These are phyloP conservation scores for Malus sylvestris DNA, from an alignment of 306 rosid genomes.

Conservation along the genomic window DNA sequence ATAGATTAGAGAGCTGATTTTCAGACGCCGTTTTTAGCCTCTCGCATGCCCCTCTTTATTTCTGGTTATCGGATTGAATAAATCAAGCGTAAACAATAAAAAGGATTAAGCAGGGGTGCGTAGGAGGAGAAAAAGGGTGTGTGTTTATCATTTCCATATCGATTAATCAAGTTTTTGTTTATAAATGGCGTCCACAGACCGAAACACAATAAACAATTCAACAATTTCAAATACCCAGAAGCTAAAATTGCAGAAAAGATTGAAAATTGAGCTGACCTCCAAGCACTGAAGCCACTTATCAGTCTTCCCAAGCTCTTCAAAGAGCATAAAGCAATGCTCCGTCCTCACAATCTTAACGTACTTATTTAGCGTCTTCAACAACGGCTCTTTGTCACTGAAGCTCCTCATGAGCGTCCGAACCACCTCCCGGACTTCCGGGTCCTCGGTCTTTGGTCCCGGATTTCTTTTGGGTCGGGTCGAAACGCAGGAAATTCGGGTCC, in stretches of 20 bases:
- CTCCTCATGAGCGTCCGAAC: slow-evolving; percentile 49
- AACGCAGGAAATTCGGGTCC: slow-evolving; percentile 31
- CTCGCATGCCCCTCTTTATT: too few relatives aligned
- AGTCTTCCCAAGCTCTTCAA: slow-evolving; percentile 65
- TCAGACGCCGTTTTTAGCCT: too few relatives aligned
- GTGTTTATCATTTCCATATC: too few relatives aligned
- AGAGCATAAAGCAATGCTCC: slow-evolving; percentile 78
- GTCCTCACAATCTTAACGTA: slow-evolving; percentile 61
- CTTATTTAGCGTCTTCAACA: slow-evolving; percentile 64
- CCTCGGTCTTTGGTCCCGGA: slow-evolving; percentile 12
- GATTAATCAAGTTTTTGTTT: background rate
- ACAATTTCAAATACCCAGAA: background rate
- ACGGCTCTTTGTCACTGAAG: slow-evolving; percentile 63
- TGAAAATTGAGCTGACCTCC: slow-evolving; percentile 47
- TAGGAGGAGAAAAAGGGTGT: too few relatives aligned
- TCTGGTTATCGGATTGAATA: too few relatives aligned
- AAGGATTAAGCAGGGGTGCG: too few relatives aligned
- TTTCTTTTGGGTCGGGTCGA: slow-evolving; percentile 34
- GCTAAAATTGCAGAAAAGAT: background rate
- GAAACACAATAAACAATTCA: background rate
- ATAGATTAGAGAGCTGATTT: too few relatives aligned
- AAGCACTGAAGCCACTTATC: slow-evolving; percentile 89
- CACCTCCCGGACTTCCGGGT: slow-evolving; percentile 54
- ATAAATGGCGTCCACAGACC: background rate
- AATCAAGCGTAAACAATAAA: too few relatives aligned